Percentiles rank a stretch among this genome's conserved stretches.
phyloP scores from a whole-genome alignment of 2,329 filamentous ascomycete genomes.

The Eutypa lata region DNA sequence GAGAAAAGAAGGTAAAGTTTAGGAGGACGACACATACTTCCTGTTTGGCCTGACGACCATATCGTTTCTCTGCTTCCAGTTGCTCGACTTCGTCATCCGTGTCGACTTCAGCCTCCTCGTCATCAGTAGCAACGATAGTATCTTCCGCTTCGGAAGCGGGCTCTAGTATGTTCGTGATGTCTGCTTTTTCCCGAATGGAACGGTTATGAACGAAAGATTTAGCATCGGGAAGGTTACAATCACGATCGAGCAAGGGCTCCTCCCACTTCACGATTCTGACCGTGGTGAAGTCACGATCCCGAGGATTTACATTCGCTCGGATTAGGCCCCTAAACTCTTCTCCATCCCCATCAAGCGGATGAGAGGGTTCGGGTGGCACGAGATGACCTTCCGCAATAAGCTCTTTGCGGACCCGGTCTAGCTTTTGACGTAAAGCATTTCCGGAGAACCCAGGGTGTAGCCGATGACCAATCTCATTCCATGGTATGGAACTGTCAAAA shows the following conservation, averaged over 20 bases:
- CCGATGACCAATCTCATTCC: slow-evolving; percentile 38
- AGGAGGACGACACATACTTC: too few species aligned
- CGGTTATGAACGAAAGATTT: slow-evolving; percentile 3
- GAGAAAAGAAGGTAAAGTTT: too few species aligned
- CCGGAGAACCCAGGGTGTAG: slow-evolving; percentile 39
- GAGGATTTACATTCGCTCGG: slow-evolving; percentile 20
- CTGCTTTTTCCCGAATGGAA: background rate
- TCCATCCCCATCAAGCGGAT: slow-evolving; percentile 12
- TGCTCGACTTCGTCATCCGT: too few species aligned
- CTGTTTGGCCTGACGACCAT: too few species aligned
- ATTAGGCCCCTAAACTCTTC: slow-evolving; percentile 31
- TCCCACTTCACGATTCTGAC: slow-evolving; percentile 29
- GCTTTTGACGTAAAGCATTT: slow-evolving; percentile 35
- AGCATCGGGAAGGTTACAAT: slow-evolving; percentile 28
- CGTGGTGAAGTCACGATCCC: slow-evolving; percentile 17
- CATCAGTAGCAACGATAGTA: too few species aligned
- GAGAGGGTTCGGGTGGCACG: slow-evolving; percentile 34
- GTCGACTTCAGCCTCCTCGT: too few species aligned
- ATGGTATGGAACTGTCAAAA: slow-evolving; percentile 33
- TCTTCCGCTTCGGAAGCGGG: too few species aligned
- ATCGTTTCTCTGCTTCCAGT: too few species aligned
- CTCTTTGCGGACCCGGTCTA: slow-evolving; percentile 31
- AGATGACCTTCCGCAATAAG: slow-evolving; percentile 38
- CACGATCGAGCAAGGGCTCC: slow-evolving; percentile 30
- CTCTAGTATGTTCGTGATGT: background rate